phyloP scores from a whole-genome alignment of 2,329 filamentous ascomycete species.

The Gaeumannomyces sp. region DNA sequence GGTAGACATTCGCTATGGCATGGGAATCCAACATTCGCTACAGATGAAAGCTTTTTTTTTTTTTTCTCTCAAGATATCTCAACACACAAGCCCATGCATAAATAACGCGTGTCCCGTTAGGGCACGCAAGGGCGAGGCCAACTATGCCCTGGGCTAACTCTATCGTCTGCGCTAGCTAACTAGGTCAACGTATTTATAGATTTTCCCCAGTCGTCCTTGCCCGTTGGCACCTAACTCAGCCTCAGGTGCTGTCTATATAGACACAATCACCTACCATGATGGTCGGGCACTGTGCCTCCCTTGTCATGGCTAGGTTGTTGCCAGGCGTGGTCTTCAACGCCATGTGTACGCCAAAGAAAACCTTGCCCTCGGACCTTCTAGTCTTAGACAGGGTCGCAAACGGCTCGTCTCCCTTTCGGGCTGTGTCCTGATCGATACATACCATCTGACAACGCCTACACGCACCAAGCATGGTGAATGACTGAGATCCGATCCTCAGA shows the following conservation, averaged over 20 bases:
- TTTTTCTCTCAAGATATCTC: no score
- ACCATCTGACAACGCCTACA: conserved; percentile 96
- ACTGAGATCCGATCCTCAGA: conserved; percentile 57
- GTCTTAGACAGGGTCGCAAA: conserved; percentile 86
- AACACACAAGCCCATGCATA: background rate
- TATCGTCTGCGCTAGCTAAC: background rate
- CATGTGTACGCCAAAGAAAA: conserved; percentile 85
- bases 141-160: background rate
- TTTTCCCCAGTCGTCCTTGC: no score
- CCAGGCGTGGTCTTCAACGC: conserved; percentile 31
- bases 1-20: background rate
- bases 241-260: conserved; percentile 15
- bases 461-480: conserved; percentile 67
- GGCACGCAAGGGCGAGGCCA: no score
- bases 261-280: conserved; percentile 45
- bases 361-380: conserved; percentile 72
- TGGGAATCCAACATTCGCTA: background rate
- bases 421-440: conserved; percentile 82
- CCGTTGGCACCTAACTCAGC: background rate
- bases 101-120: no score
- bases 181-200: background rate
- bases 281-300: conserved; percentile 32
- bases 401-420: conserved; percentile 72
- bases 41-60: no score
- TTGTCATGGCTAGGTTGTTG: conserved; percentile 7